Evolutionary conservation across 2,329 filamentous ascomycete genomes (phyloP).

Genomic region (Colletotrichum sojae): DNA sequence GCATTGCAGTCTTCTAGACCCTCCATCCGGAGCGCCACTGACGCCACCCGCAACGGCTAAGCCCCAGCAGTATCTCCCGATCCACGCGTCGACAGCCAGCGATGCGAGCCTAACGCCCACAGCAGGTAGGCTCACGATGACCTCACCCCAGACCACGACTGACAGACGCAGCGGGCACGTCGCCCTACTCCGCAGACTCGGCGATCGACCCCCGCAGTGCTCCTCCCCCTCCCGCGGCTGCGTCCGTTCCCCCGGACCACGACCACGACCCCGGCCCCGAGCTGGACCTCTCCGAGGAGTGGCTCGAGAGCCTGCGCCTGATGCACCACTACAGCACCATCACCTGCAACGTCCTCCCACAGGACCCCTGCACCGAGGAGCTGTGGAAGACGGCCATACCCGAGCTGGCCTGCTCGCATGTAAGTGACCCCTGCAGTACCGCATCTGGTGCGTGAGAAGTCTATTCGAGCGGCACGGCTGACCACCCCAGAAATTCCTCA

Average conservation of each 20-base stretch:
- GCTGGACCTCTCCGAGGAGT: slow-evolving; percentile 44
- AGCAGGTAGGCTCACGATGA: slow-evolving; percentile 16
- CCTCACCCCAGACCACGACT: neutral
- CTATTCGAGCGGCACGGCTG: neutral
- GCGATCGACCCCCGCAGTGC: neutral
- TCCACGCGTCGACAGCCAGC: slow-evolving; percentile 1
- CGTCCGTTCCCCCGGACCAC: slow-evolving; percentile 13
- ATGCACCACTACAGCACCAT: slow-evolving; percentile 53
- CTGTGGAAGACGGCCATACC: slow-evolving; percentile 39
- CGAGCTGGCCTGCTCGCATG: slow-evolving; percentile 37
- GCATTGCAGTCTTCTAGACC: slow-evolving; percentile 46
- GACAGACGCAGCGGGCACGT: slow-evolving; percentile 18
- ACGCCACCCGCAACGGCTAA: slow-evolving; percentile 28
- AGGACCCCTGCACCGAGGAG: slow-evolving; percentile 38
- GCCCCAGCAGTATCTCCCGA: neutral
- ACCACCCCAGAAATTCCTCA: slow-evolving; percentile 45
- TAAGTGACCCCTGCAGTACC: neutral
- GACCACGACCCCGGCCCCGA: slow-evolving; percentile 11
- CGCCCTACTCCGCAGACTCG: slow-evolving; percentile 16
- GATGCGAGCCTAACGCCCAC: slow-evolving; percentile 33
- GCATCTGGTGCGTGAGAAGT: slow-evolving; percentile 34
- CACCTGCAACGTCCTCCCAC: slow-evolving; percentile 48
- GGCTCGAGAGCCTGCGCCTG: slow-evolving; percentile 53
- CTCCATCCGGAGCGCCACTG: neutral
- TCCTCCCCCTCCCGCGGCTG: slow-evolving; percentile 1